Conservation (phyloP, 2,329 filamentous ascomycete genomes). For the Microdochium trichocladiopsis region DNA sequence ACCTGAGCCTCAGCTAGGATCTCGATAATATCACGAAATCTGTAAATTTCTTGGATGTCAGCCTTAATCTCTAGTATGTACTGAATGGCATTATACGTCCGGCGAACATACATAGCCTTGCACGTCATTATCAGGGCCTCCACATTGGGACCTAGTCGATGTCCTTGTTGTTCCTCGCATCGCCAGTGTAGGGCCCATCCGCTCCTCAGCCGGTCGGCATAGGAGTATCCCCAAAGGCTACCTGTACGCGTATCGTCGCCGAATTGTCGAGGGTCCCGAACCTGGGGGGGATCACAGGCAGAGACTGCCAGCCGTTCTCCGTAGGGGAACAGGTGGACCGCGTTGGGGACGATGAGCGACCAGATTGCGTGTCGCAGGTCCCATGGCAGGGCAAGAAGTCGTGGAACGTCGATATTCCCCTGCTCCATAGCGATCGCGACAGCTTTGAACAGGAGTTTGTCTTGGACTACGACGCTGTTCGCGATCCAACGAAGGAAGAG, state of each 20-base stretch:
- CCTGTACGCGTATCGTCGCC: not conserved
- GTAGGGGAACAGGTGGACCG: not conserved
- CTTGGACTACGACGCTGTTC: not conserved
- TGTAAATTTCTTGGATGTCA: too few species aligned
- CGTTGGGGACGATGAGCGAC: not conserved
- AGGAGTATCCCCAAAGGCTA: not conserved
- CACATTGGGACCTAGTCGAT: not conserved
- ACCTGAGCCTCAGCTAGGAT: not conserved
- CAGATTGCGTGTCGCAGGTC: not conserved
- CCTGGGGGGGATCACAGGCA: not conserved
- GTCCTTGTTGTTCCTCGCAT: not conserved
- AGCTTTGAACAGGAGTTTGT: not conserved
- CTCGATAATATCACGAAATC: not conserved
- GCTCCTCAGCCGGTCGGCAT: not conserved
- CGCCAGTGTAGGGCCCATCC: not conserved
- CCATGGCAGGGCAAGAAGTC: not conserved
- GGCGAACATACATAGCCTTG: not conserved
- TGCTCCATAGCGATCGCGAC: not conserved
- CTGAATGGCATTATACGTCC: too few species aligned
- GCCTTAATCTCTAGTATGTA: too few species aligned
- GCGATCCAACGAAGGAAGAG: not conserved
- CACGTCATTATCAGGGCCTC: not conserved
- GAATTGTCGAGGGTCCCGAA: not conserved
- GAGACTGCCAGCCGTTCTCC: not conserved
- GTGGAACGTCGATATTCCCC: not conserved